These are phyloP conservation scores for Syzygium oleosum DNA, from an alignment of 345 rosid species.

Conservation along the genomic window DNA sequence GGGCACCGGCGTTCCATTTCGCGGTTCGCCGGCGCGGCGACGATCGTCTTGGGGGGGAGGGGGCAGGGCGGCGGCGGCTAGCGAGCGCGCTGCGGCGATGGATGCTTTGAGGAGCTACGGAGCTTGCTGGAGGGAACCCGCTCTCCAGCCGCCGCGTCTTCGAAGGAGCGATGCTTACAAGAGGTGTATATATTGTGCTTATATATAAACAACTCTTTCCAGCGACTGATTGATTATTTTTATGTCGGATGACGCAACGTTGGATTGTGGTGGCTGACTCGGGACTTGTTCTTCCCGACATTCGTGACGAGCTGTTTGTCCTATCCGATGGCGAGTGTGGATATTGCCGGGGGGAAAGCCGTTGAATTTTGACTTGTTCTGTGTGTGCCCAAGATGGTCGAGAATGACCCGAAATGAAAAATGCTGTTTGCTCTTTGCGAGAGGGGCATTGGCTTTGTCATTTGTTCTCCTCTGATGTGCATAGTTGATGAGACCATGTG, in stretches of 20 bases:
- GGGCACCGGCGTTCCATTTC: background rate
- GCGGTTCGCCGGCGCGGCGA: background rate
- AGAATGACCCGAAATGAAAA: background rate
- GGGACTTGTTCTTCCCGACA: background rate
- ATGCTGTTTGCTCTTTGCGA: background rate
- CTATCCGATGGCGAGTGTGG: background rate
- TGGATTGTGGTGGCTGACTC: background rate
- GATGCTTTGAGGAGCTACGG: slow-evolving; percentile 31
- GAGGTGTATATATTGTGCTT: slow-evolving; percentile 20
- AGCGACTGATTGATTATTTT: background rate
- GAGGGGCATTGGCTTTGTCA: background rate
- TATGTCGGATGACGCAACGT: background rate
- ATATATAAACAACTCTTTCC: too few species aligned
- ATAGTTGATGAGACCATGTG: background rate
- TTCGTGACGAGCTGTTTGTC: background rate
- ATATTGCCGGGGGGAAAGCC: background rate
- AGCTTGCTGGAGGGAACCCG: slow-evolving; percentile 21
- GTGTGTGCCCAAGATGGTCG: background rate
- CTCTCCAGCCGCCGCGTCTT: slow-evolving; percentile 23
- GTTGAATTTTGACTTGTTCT: background rate
- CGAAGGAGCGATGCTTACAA: slow-evolving; percentile 7
- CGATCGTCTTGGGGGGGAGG: background rate
- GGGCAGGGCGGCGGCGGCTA: too few species aligned
- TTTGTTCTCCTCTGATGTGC: background rate
- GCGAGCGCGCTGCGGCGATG: slow-evolving; percentile 8